These are phyloP conservation scores for Xylaria acuta DNA, from an alignment of 495 filamentous ascomycete genomes.

Conservation along the genomic window DNA sequence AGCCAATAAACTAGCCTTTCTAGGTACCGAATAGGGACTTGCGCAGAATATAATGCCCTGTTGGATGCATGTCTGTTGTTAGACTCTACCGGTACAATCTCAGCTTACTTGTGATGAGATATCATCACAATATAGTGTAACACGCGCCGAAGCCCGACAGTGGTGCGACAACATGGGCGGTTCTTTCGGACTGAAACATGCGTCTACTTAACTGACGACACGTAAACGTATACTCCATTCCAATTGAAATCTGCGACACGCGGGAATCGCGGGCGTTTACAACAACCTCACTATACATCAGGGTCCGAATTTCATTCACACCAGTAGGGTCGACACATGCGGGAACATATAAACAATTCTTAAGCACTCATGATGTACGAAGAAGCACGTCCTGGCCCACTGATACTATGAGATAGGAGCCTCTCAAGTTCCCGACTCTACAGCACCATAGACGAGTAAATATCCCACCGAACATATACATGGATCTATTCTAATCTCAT, in stretches of 20 bases:
- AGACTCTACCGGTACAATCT: background rate
- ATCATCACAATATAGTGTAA: background rate
- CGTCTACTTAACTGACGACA: too few species aligned
- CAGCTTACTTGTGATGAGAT: background rate
- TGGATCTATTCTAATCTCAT: background rate
- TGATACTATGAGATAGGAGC: background rate
- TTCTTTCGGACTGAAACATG: background rate
- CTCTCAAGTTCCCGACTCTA: background rate
- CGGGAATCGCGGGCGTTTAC: background rate
- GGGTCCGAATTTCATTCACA: background rate
- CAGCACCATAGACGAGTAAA: background rate
- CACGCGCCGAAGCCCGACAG: background rate
- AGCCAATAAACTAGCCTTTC: background rate
- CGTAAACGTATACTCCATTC: too few species aligned
- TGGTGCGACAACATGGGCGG: background rate
- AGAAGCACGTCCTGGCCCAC: background rate
- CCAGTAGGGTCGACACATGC: background rate
- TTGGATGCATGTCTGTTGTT: background rate
- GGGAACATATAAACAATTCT: background rate
- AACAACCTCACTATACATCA: background rate
- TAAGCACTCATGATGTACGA: background rate
- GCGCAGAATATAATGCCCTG: background rate
- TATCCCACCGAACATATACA: background rate
- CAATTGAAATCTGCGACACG: too few species aligned
- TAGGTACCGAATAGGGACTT: background rate